Base-by-base conservation (phyloP, 108 stramenopile genomes). In the Cyclotella distinguenda region DNA sequence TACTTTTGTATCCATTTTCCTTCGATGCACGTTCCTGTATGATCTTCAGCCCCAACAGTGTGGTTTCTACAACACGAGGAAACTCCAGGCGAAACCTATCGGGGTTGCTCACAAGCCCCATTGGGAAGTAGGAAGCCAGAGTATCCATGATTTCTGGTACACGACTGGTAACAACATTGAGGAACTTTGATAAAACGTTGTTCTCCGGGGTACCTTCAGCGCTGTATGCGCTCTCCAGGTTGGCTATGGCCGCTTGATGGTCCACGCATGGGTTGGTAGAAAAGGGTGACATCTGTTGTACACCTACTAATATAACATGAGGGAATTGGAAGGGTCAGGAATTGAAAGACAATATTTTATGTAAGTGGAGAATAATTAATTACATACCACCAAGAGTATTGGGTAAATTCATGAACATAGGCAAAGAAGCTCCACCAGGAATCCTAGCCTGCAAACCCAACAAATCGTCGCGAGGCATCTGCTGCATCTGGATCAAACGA, bases 401-500 rank as follows among this genome's bases (percentile, higher is more conserved):
- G 25, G 46, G 46, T 23, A 23, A 23, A 3, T 9, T 1, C 46
- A 48, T 1, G 25, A 22, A 18, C 4, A 52, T 4, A 32, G 51
- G 28, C 5, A 32, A 10, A n/a, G n/a, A n/a, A n/a, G n/a, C n/a
- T 12, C 1, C 51, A 15, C 51, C 51, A 7, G 30, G 28, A 1
- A 52, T 52, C n/a, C 27, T 52, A 31, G 51, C 30, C 7, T 52
- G 51, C 27, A 52, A 30, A 28, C 8, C 16, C 3, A 52, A 30
- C 10, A 32, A 31, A 32, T 32, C 21, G 1, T 31, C 30, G 1
- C 51, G 30, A 31, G 51, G 28, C 51, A 52, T 32, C 51, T 52
- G 51, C 27, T 52, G 51, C 51, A 52, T 52, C 27, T 52, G 51
- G 5, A 52, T 15, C 51, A 52, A 52, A 30, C 51, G 51, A 28